Evolutionary conservation across 2,329 filamentous ascomycete species (phyloP), one percentile per base, ranked within the genome.

Genomic region (Ascosphaera aggregata): DNA sequence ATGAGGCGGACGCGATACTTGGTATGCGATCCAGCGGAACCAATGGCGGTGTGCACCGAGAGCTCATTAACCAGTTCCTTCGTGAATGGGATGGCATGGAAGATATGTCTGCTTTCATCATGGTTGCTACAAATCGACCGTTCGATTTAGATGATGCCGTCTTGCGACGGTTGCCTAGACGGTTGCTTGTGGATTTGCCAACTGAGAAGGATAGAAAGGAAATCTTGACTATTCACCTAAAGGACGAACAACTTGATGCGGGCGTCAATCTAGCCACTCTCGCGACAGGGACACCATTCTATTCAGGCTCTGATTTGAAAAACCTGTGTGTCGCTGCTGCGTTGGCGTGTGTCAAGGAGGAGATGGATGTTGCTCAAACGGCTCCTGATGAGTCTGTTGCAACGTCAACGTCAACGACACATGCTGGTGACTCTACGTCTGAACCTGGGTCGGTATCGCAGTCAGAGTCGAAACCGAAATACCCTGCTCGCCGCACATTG

Each of bases 71-170:
- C 52, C 86, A 98, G 57, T 95, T 95, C 55, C 63, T 98, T 38
- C 78, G 84, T 40, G 86, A 95, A 55, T 95, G 86, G 89, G 89
- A 95, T 49, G 89, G 89, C 9, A 76, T 95, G 64, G 78, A 80
- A 48, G 66, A 73, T 42, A 69, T 74, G 36, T 79, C 78, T 15
- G 82, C 86, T 2, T 95, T 98, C 54, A 86, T 98, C 56, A 94
- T 98, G 84, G 84, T 95, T 0, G 86, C 89, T 19, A 95, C 85
- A 7, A 95, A 98, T 56, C 69, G 86, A 8, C 89, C 89, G 0
- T 94, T 92, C 50, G 89, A 95, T 51, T 70, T 98, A 1, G 89
- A 98, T 49, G 60, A 64, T 35, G 65, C 65, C 2, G 59, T 66
- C 16, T 32, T 15, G 89, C 98, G 58, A 81, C 95, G 2, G 89